Conservation (phyloP, 1,139 yeast genomes). For the Diutina rugosa region DNA sequence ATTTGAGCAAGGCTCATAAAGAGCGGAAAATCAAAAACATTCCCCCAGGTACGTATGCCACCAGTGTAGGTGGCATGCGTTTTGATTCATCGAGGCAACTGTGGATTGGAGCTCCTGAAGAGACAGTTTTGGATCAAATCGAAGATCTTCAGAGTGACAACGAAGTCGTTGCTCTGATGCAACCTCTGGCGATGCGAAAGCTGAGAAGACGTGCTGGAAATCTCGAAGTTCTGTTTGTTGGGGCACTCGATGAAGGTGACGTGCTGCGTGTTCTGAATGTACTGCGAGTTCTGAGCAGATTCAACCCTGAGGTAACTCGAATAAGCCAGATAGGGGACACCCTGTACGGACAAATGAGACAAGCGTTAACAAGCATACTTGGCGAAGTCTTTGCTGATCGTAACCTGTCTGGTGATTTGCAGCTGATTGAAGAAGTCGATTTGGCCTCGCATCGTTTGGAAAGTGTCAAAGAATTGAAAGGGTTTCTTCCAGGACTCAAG, state of each 20-base stretch:
- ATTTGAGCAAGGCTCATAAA: neutral
- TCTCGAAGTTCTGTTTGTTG: neutral
- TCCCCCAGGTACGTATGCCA: neutral
- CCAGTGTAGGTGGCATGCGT: neutral
- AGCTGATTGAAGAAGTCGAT: neutral
- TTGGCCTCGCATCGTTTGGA: neutral
- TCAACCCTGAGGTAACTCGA: neutral
- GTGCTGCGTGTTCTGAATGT: neutral
- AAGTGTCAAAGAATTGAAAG: neutral
- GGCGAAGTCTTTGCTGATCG: neutral
- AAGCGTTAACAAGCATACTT: neutral
- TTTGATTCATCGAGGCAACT: neutral
- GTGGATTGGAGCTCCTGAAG: neutral
- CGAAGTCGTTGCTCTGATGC: neutral
- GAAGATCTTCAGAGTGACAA: neutral
- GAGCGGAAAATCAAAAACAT: neutral
- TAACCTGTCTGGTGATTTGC: neutral
- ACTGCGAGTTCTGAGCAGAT: neutral
- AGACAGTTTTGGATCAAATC: neutral
- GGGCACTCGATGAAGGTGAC: neutral
- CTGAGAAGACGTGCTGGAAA: neutral
- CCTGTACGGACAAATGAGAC: neutral
- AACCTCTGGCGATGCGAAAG: constrained; percentile 2
- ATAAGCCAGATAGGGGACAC: neutral
- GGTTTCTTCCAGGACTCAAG: neutral